Base-by-base conservation (phyloP, 2,329 filamentous ascomycete species). In the Talaromyces sp. region DNA sequence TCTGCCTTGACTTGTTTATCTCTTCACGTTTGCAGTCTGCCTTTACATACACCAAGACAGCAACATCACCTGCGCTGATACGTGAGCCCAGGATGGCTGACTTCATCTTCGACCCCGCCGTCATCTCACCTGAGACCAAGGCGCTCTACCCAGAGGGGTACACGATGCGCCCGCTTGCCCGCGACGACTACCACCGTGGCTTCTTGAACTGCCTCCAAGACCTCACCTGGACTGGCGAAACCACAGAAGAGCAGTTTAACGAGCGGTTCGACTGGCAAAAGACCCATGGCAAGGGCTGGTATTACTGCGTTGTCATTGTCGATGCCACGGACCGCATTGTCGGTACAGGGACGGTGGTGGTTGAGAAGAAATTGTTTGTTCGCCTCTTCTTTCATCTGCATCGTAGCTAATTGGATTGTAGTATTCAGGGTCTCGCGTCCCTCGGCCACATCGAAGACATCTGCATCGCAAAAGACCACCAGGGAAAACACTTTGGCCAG, bases 401-500 rank as follows among this genome's bases (percentile, higher is more conserved):
- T 30, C 18, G 14, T 34, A 47, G 31, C 23, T 36, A 14, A 47
- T 9, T 47, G 18, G n/a, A 23, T 16, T 40, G 8, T 56, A 62
- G 61, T n/a, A 62, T 60, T 51, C 61, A 62, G 28, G 56, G 56
- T 8, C 61, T 62, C 52, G 57, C 56, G 12, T 51, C 40, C 14
- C 60, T 59, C 18, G 61, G 61, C 9, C 61, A 62, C 12, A 62
- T 62, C 28, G 61, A 62, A 40, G 61, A 62, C 53, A 60, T 62
- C 27, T 59, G 57, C 6, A 62, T 62, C 40, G 42, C n/a, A 30
- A 60, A 56, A 7, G 57, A 62, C 51, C 61, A 62, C 44, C 61
- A 62, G 53, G 57, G 61, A 27, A 59, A 60, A 30, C 52, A 60
- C 12, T 62, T 62, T 33, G 61, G 61, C 16, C 56, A 59, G 44